These are phyloP conservation scores for Tremella mesenterica DNA, from an alignment of 768 basidiomycete species.

Conservation along the genomic window DNA sequence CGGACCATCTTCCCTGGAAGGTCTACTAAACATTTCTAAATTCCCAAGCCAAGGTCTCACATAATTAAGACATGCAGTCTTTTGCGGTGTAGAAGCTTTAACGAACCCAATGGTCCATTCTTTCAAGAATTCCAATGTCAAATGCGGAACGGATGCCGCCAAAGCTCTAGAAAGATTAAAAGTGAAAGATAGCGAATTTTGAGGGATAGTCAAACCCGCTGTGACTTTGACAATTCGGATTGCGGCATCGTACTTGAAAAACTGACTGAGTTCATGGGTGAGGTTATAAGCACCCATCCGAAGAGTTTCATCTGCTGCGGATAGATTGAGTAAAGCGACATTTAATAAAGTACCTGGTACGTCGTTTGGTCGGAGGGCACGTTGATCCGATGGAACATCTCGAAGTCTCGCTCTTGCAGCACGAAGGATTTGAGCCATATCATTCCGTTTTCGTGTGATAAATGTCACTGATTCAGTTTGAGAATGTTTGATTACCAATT, in stretches of 20 bases:
- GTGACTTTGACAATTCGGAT: conserved; percentile 2
- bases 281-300: conserved; percentile 71
- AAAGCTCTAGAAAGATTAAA: conserved; percentile 13
- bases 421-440: conserved; percentile 34
- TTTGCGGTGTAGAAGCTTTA: conserved; percentile 50
- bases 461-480: conserved; percentile 25
- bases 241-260: conserved; percentile 29
- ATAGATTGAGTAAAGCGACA: conserved; percentile 70
- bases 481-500: conserved; percentile 26
- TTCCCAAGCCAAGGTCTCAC: conserved; percentile 85
- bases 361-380: conserved; percentile 70
- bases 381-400: conserved; percentile 45
- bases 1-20: conserved; percentile 60
- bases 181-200: conserved; percentile 22
- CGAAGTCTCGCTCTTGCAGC: conserved; percentile 22
- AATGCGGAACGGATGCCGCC: conserved; percentile 50
- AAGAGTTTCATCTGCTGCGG: conserved; percentile 65
- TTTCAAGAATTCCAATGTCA: conserved; percentile 81
- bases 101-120: conserved; percentile 61
- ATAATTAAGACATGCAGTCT: conserved; percentile 67
- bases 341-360: conserved; percentile 76
- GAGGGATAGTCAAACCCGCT: conserved; percentile 28
- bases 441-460: conserved; percentile 51
- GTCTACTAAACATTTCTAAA: conserved; percentile 60
- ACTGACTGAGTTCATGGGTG: conserved; percentile 45